Evolutionary conservation across 805 yeast species (phyloP).

Genomic region (Hanseniaspora lindneri): DNA sequence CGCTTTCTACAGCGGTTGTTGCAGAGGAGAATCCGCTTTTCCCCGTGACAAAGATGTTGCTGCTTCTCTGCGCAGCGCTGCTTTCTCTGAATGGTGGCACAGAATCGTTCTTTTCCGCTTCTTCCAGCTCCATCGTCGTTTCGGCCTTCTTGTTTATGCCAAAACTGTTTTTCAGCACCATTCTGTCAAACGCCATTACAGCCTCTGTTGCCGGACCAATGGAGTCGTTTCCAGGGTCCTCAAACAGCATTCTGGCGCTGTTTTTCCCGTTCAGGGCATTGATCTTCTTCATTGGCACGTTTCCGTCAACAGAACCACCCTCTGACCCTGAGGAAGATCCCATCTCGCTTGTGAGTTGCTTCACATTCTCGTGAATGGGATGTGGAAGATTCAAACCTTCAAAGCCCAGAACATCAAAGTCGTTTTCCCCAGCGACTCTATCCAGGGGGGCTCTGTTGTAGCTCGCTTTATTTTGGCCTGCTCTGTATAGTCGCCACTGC

Average conservation of each 20-base stretch:
- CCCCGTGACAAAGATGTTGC: not conserved
- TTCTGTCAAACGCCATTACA: constrained; percentile 7
- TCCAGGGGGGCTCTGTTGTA: too few species aligned
- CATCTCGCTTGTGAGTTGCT: constrained; percentile 4
- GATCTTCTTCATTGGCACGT: constrained; percentile 1
- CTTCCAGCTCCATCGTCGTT: not conserved
- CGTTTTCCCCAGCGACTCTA: not conserved
- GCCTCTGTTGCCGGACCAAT: constrained; percentile 14
- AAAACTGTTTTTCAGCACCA: not conserved
- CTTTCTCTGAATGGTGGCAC: constrained; percentile 3
- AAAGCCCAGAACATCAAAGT: not conserved
- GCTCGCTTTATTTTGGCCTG: not conserved
- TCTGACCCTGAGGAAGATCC: not conserved
- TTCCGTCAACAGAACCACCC: not conserved
- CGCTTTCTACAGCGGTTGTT: constrained; percentile 16
- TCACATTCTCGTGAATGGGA: constrained; percentile 13
- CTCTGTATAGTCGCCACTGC: constrained; percentile 1
- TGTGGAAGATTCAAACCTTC: not conserved
- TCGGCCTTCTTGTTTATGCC: not conserved
- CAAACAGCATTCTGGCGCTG: not conserved
- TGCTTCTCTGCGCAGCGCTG: too few species aligned
- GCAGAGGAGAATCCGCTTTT: constrained; percentile 15
- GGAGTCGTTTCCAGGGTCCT: not conserved
- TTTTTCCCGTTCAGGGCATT: constrained; percentile 2
- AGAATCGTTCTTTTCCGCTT: constrained; percentile 6